Evolutionary conservation across 108 stramenopile genomes (phyloP), one percentile per base, ranked within the genome.

Genomic region (Nannochloropsis salina): DNA sequence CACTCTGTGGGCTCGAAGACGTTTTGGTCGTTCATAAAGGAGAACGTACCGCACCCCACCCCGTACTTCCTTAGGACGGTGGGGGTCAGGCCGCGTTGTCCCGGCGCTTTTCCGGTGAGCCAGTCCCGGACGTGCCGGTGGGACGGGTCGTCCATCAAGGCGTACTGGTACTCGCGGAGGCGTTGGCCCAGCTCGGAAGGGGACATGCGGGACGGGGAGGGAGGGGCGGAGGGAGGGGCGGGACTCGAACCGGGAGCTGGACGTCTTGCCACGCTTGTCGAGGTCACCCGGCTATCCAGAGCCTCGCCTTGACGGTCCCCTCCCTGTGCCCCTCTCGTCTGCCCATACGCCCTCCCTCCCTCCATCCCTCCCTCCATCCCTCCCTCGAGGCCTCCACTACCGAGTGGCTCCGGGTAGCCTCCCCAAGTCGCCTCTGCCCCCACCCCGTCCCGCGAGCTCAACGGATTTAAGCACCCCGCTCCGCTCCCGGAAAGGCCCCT

Each of bases 31-130:
- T 86, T 9, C 44, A 8, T 44, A 42, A 43, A 86, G 86, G 22
- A 84, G 84, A 95, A 94, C 6, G 44, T 83, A n/a, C 93, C 94
- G 80, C 92, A 89, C 9, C 96, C 97, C 9, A 96, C 95, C 10
- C 96, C 97, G 87, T 96, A 96, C 91, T 95, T 96, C 61, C 91
- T 92, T 82, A 96, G 88, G 21, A 94, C 93, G 9, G 83, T 42
- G 8, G 83, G 45, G 6, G 42, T 79, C 80, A 97, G 83, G 20
- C 97, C 97, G 12, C 95, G 47, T 42, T 86, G 86, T 21, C 83
- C 86, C 15, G 47, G 82, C 82, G 18, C 61, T 80, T 41, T 44
- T 11, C 47, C 87, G n/a, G 82, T 90, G 41, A 89, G 88, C 80
- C 82, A 89, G 12, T 83, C 82, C 85, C 83, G 82, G 43, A 89